Evolutionary conservation across 2,329 filamentous ascomycete genomes (phyloP).

Genomic region (Ambrosiella xylebori): DNA sequence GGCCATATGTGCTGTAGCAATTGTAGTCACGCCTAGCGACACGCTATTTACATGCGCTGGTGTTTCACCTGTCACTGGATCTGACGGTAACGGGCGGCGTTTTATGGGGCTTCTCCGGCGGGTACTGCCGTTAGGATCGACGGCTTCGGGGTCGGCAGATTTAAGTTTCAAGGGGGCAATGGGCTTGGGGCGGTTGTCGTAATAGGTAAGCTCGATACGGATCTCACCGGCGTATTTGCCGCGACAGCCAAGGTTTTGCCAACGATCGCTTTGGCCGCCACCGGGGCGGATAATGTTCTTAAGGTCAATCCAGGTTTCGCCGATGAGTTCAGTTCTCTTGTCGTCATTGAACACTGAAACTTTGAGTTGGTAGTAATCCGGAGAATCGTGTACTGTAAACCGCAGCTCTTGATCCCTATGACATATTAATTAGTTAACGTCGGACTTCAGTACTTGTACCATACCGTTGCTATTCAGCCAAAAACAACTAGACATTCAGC

Average conservation of each 20-base stretch:
- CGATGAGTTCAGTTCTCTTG: conserved; percentile 92
- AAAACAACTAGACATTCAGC: neutral
- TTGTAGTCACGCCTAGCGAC: neutral
- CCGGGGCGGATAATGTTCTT: conserved; percentile 65
- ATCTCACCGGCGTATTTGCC: conserved; percentile 95
- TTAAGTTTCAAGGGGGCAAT: conserved; percentile 31
- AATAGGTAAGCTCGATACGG: conserved; percentile 88
- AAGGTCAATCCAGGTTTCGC: conserved; percentile 79
- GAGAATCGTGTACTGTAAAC: conserved; percentile 88
- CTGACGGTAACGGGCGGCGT: conserved; percentile 65
- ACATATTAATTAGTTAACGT: neutral
- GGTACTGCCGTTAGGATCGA: conserved; percentile 18
- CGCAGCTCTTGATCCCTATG: conserved; percentile 93
- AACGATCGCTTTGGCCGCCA: conserved; percentile 84
- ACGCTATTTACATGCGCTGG: conserved; percentile 17
- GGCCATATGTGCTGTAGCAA: conserved; percentile 8
- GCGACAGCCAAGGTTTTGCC: conserved; percentile 74
- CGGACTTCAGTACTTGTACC: too few relatives aligned
- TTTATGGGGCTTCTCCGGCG: conserved; percentile 50
- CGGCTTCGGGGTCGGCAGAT: conserved; percentile 21
- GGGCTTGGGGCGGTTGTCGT: conserved; percentile 69
- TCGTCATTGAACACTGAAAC: conserved; percentile 96
- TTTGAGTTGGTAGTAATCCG: conserved; percentile 91
- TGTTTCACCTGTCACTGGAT: conserved; percentile 46
- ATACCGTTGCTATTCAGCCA: too few relatives aligned